A percentile compares a stretch with the other conserved stretches of the same genome.
Conservation (phyloP, 371 early-diverging fungal genomes). For the Smittium culicis region DNA sequence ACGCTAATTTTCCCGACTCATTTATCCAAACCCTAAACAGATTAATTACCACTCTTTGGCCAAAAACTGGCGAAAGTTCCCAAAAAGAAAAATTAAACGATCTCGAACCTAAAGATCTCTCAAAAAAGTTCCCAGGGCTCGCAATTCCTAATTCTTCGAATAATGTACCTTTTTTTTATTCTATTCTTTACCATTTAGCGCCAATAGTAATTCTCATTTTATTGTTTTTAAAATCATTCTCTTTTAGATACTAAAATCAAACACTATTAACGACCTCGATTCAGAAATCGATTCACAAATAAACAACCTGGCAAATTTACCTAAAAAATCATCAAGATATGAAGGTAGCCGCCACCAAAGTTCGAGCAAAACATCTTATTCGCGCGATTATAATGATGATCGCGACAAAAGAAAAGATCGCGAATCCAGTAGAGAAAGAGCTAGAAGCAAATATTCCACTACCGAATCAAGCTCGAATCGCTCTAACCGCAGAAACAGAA, state of each 20-base stretch:
- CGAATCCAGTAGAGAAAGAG: neutral
- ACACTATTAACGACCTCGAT: neutral
- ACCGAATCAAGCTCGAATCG: too few species aligned
- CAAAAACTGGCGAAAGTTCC: constrained; percentile 34
- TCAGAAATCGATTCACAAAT: neutral
- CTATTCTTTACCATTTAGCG: too few species aligned
- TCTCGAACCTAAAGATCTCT: constrained; percentile 13
- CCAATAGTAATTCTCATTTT: neutral
- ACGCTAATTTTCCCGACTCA: constrained; percentile 69
- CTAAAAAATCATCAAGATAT: too few species aligned
- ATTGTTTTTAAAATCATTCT: neutral
- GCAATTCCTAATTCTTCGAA: constrained; percentile 36
- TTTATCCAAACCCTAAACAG: constrained; percentile 77
- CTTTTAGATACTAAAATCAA: neutral
- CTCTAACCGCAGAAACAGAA: constrained; percentile 24
- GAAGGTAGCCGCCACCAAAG: too few species aligned
- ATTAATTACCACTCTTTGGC: constrained; percentile 72
- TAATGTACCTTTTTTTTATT: neutral
- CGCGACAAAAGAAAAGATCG: too few species aligned
- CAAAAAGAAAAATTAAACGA: constrained; percentile 12
- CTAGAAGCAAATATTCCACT: too few species aligned
- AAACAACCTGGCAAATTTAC: neutral
- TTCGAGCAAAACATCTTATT: too few species aligned
- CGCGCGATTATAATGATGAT: too few species aligned
- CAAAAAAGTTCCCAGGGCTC: constrained; percentile 66